Conservation (phyloP, 352 stramenopile species). For the Pythium plurisporium region DNA sequence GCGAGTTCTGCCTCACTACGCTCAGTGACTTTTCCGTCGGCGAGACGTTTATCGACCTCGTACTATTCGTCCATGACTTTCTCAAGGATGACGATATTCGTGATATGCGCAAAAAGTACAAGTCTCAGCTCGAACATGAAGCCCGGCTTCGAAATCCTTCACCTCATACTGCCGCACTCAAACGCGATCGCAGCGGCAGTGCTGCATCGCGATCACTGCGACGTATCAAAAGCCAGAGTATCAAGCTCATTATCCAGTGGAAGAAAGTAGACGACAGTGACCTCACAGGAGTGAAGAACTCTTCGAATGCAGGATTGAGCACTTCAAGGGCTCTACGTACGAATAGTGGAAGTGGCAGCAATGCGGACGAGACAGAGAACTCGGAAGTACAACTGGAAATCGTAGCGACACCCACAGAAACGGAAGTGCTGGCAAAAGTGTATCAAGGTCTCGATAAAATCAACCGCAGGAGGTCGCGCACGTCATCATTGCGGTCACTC, state of each 20-base stretch:
- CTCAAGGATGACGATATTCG: slow-evolving; percentile 56
- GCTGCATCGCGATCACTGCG: slow-evolving; percentile 16
- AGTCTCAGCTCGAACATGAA: slow-evolving; percentile 53
- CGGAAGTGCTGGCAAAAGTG: slow-evolving; percentile 62
- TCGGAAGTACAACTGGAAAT: slow-evolving; percentile 42
- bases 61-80: slow-evolving; percentile 65
- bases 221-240: slow-evolving; percentile 35
- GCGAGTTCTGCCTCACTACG: slow-evolving; percentile 74
- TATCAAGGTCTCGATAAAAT: slow-evolving; percentile 71
- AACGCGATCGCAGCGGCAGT: slow-evolving; percentile 34
- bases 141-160: slow-evolving; percentile 50
- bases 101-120: slow-evolving; percentile 47
- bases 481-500: slow-evolving; percentile 51
- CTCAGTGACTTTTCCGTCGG: slow-evolving; percentile 65
- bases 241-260: slow-evolving; percentile 76
- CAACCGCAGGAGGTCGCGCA: slow-evolving; percentile 63
- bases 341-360: neutral
- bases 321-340: neutral
- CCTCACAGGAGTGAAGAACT: too few species aligned
- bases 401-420: slow-evolving; percentile 67
- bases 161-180: neutral
- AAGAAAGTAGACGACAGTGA: slow-evolving; percentile 21
- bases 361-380: slow-evolving; percentile 12
- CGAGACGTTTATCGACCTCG: slow-evolving; percentile 69
- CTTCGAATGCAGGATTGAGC: too few species aligned